phyloP scores from a whole-genome alignment of 768 basidiomycete species.

The Podaxis sp. region DNA sequence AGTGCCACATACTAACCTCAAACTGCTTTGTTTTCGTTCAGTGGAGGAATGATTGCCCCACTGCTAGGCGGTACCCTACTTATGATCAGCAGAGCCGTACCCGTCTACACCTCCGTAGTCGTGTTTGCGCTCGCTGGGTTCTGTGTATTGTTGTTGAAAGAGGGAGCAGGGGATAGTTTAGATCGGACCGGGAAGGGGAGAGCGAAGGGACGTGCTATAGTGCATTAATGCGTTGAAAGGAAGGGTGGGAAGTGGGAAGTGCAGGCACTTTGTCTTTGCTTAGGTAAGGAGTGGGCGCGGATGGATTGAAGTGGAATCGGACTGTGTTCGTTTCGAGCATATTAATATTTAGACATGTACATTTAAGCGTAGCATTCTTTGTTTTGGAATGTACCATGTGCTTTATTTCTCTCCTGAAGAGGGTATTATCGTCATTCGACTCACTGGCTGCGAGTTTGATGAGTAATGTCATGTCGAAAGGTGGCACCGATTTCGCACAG shows the following conservation, averaged over 20 bases:
- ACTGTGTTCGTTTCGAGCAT: too few species aligned
- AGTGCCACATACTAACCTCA: neutral
- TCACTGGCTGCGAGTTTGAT: too few species aligned
- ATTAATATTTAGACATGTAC: too few species aligned
- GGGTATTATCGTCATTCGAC: too few species aligned
- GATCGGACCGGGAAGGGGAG: slow-evolving; percentile 21
- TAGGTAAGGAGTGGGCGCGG: neutral
- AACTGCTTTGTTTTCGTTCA: slow-evolving; percentile 29
- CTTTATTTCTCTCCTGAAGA: too few species aligned
- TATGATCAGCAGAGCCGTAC: slow-evolving; percentile 63
- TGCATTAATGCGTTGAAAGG: slow-evolving; percentile 24
- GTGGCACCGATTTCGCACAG: too few species aligned
- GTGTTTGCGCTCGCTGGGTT: slow-evolving; percentile 63
- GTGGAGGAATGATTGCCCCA: slow-evolving; percentile 89
- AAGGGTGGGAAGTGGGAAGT: neutral
- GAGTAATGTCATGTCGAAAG: too few species aligned
- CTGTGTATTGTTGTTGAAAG: slow-evolving; percentile 61
- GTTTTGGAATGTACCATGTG: too few species aligned
- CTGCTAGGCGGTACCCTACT: slow-evolving; percentile 75
- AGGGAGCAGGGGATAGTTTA: slow-evolving; percentile 42
- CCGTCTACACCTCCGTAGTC: slow-evolving; percentile 73
- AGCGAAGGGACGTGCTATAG: slow-evolving; percentile 20
- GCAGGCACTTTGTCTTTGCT: neutral
- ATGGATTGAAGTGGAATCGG: too few species aligned
- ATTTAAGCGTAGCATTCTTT: too few species aligned